Conservation (phyloP, 1,139 yeast species). For the Taphrina sp. region DNA sequence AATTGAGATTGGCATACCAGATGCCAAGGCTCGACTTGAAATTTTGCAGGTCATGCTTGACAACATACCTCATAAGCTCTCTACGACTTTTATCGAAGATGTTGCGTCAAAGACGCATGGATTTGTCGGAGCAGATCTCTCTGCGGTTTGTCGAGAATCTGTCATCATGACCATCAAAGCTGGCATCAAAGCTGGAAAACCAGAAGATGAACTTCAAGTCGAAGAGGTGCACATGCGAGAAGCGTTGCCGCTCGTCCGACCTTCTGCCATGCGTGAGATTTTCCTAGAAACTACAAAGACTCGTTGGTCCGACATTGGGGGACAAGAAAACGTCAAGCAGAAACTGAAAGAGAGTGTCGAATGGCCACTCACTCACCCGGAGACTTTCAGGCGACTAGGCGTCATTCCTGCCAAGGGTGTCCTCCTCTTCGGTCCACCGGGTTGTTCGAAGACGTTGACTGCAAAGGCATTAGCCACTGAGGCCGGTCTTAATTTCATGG, state of each 20-base stretch:
- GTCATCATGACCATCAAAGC: constrained; percentile 78
- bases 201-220: constrained; percentile 47
- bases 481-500: constrained; percentile 95
- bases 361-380: constrained; percentile 81
- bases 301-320: constrained; percentile 93
- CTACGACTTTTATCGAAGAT: constrained; percentile 53
- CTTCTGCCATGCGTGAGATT: constrained; percentile 93
- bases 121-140: constrained; percentile 92
- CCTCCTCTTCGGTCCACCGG: constrained; percentile 94
- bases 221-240: constrained; percentile 56
- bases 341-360: constrained; percentile 87
- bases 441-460: constrained; percentile 96
- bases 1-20: constrained; percentile 96
- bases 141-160: constrained; percentile 82
- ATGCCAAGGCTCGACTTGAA: constrained; percentile 89
- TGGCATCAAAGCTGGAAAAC: constrained; percentile 49
- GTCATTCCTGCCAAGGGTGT: constrained; percentile 92
- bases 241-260: constrained; percentile 76
- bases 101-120: constrained; percentile 87
- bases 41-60: constrained; percentile 64
- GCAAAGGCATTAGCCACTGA: constrained; percentile 98
- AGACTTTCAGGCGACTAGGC: constrained; percentile 71
- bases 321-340: constrained; percentile 76
- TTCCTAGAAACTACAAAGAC: constrained; percentile 92
- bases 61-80: constrained; percentile 63